Percentiles rank a stretch among this genome's conserved stretches.
Evolutionary conservation across 75 land plant genomes (phyloP).

Genomic region (Pinus taeda): DNA sequence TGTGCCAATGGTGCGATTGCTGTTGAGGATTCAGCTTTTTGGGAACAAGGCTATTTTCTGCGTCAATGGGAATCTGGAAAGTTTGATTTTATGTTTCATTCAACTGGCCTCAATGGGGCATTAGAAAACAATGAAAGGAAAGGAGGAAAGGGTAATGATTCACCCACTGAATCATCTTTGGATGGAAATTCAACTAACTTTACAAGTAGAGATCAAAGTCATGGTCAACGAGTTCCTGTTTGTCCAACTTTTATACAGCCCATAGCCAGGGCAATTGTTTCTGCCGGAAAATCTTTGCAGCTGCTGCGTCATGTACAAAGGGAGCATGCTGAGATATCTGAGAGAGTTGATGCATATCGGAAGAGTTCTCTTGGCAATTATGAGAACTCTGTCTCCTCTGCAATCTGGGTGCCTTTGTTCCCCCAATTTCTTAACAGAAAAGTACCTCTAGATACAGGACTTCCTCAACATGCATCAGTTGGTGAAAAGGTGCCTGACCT

Average conservation of each 20-base stretch:
- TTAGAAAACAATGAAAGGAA: not conserved
- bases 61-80: conserved; percentile 17
- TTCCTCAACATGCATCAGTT: conserved; percentile 1
- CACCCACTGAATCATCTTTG: not conserved
- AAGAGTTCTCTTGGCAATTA: not conserved
- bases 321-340: conserved; percentile 11
- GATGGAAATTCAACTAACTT: conserved; percentile 1
- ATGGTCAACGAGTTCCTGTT: conserved; percentile 10
- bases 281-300: conserved; percentile 97
- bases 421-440: conserved; percentile 2
- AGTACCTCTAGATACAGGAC: not conserved
- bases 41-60: conserved; percentile 78
- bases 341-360: conserved; percentile 8
- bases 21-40: conserved; percentile 77
- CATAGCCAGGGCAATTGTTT: conserved; percentile 74
- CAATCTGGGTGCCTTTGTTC: not conserved
- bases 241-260: conserved; percentile 82
- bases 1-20: conserved; percentile 55
- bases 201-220: conserved; percentile 10
- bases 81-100: not conserved
- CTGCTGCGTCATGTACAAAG: conserved; percentile 63
- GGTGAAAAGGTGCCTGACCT: conserved; percentile 2
- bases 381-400: conserved; percentile 1
- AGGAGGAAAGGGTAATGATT: not conserved
- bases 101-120: not conserved